Evolutionary conservation across 306 rosid genomes (phyloP).

Genomic region (Acacia melanoxylon): DNA sequence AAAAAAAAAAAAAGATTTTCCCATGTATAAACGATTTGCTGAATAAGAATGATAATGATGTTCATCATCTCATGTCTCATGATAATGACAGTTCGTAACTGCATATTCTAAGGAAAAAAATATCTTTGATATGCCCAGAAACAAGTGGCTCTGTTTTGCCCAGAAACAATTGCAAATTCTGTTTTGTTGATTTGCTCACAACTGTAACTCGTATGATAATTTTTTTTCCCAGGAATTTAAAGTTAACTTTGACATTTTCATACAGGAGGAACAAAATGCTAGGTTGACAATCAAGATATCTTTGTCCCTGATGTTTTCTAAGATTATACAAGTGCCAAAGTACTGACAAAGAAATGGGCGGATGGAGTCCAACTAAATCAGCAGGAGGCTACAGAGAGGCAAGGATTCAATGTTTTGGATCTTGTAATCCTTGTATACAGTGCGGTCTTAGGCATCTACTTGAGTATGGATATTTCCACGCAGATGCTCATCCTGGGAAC

Average conservation of each 20-base stretch:
- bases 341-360: slow-evolving; percentile 91
- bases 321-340: slow-evolving; percentile 84
- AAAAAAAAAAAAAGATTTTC: too few species aligned
- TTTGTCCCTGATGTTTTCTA: slow-evolving; percentile 86
- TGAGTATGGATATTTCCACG: slow-evolving; percentile 91
- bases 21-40: too few species aligned
- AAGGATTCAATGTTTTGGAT: slow-evolving; percentile 84
- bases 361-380: slow-evolving; percentile 82
- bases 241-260: slow-evolving; percentile 76
- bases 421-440: slow-evolving; percentile 80
- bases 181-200: too few species aligned
- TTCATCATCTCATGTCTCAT: too few species aligned
- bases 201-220: slow-evolving; percentile 13
- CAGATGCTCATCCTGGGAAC: slow-evolving; percentile 95
- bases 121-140: too few species aligned
- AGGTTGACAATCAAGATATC: slow-evolving; percentile 80
- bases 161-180: too few species aligned
- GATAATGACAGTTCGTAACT: too few species aligned
- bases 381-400: slow-evolving; percentile 82
- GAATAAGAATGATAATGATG: too few species aligned
- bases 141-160: too few species aligned
- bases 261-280: slow-evolving; percentile 94
- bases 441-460: slow-evolving; percentile 93
- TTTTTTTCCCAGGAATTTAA: slow-evolving; percentile 48
- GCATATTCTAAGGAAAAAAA: too few species aligned